phyloP scores from a whole-genome alignment of 305 asterid genomes.

The Fraxinus baroniana region DNA sequence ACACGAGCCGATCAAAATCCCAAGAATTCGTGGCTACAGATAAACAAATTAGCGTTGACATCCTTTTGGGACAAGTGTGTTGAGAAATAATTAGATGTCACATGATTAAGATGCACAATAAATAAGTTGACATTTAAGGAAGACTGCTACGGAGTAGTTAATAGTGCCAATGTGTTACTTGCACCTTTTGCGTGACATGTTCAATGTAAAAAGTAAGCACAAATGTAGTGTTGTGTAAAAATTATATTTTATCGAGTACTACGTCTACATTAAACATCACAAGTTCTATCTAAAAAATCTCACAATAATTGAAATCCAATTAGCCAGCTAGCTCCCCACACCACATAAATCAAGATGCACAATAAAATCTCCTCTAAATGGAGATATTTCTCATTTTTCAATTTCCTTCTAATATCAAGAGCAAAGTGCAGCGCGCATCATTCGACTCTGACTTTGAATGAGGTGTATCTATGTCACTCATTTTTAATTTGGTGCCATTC shows the following conservation, averaged over 20 bases:
- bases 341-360: not conserved
- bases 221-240: not conserved
- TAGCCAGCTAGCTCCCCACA: not conserved
- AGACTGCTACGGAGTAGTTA: slow-evolving; percentile 9
- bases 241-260: too few relatives aligned
- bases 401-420: not conserved
- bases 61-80: not conserved
- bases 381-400: not conserved
- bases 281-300: not conserved
- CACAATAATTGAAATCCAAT: not conserved
- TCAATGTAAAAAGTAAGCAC: not conserved
- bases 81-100: not conserved
- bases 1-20: too few relatives aligned
- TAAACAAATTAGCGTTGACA: not conserved
- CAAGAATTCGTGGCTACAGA: too few relatives aligned
- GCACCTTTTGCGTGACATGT: not conserved
- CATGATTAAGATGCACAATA: not conserved
- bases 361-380: not conserved
- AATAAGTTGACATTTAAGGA: not conserved
- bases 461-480: not conserved
- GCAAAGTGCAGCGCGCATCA: not conserved
- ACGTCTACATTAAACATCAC: not conserved
- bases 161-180: not conserved
- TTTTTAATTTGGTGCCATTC: not conserved
- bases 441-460: not conserved